Evolutionary conservation across 2,329 filamentous ascomycete genomes (phyloP), one percentile per base, ranked within the genome.

Genomic region (Sporothrix euskadiensis): DNA sequence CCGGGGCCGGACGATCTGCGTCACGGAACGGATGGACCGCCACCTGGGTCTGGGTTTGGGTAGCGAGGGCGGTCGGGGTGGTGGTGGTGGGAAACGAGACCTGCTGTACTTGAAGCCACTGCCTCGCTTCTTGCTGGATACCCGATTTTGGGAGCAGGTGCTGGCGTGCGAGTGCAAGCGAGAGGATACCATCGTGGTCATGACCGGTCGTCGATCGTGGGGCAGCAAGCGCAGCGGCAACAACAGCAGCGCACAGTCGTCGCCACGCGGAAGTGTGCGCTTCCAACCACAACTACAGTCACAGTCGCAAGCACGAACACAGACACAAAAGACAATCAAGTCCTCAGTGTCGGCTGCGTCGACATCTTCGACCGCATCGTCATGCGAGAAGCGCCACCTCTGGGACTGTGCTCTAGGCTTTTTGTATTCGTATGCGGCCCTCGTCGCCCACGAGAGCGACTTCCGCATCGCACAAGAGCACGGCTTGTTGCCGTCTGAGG

Each of bases 361-460:
- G 4, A 47, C 49, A n/a, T 30, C 32, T 39, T 71, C 73, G 16
- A 19, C 65, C 4, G 12, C 59, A 8, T 59, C 61, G 30, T 32
- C 68, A 0, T 79, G 77, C 72, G 22, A 71, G 4, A 72, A 75
- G 19, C 63, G 74, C 14, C 75, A 78, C 49, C 74, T 77, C 1
- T 73, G 76, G 63, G 69, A 71, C 71, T 77, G 77, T 54, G 82
- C 82, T 0, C 78, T 82, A 22, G 82, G 83, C 14, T 81, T 84
- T 65, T 76, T 85, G 0, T 80, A 79, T 73, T 81, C 81, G 0
- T 84, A 85, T 73, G 76, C 77, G 0, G 79, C 80, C 0, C 77
- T 84, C 0, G 76, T 84, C 3, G 73, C 75, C 1, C 77, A 81
- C 73, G 80, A 83, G 68, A 83, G 80, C 75, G 81, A 85, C 75